Base-by-base conservation (phyloP, 352 stramenopile species). In the Blastocystis sp. region DNA sequence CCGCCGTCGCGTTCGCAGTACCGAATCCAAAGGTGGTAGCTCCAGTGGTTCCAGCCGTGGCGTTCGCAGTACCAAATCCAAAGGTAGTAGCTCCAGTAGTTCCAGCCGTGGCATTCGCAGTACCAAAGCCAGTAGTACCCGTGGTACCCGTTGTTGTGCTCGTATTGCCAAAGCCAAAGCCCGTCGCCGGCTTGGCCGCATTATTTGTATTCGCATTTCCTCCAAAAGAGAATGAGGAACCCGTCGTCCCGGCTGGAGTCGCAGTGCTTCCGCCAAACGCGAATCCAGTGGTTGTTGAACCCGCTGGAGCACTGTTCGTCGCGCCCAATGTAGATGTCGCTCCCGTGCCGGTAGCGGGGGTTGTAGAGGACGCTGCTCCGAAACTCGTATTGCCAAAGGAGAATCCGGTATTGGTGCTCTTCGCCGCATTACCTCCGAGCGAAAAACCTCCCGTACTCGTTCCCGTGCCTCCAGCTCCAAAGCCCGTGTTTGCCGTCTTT, bases 161-260 rank as follows among this genome's bases (percentile, higher is more conserved):
- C 19, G 21, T 70, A 69, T 28, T 69, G 24, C 71, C 71, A 42
- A 65, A 68, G 9, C 74, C 34, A 84, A 84, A 84, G 21, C 74
- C 74, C 48, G 40, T 66, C 28, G 17, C 14, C 48, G 48, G 48
- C 48, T 57, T 77, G 1, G 40, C 69, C 21, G 69, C 60, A 17
- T 57, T 57, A 64, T 43, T 81, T 28, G 7, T 65, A 42, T 81
- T 81, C n/a, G 40, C 71, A 64, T 34, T 34, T 34, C 28, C 28
- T 34, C 28, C 28, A 34, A 34, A 34, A 34, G 28, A 34, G 28
- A 34, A 34, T 34, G 28, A 34, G 0, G 28, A 34, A 34, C 28
- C 28, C 28, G 28, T 34, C 28, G 28, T 34, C 28, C 48, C 48
- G 14, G 48, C 48, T 1, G 48, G 6, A 7, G 48, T 7, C 48